Evolutionary conservation across 176 grass and related monocot species (phyloP).

Genomic region (Lolium perenne): DNA sequence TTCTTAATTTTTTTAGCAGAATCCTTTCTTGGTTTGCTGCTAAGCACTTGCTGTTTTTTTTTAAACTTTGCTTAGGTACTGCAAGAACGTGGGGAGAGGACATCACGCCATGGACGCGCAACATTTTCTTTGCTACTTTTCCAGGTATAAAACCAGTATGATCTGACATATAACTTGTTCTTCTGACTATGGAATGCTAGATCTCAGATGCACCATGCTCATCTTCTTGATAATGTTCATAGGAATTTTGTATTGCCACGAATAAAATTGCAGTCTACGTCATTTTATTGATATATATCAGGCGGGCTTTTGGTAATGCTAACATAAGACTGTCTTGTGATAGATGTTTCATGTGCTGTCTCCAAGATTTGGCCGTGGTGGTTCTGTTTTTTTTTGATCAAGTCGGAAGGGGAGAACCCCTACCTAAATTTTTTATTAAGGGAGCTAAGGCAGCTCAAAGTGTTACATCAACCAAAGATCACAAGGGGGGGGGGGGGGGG

Average conservation of each 20-base stretch:
- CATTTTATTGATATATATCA: conserved; percentile 2
- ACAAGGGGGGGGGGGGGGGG: no score
- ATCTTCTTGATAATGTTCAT: conserved; percentile 26
- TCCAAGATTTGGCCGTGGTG: conserved; percentile 95
- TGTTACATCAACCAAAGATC: no score
- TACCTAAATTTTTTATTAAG: no score
- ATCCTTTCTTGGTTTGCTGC: conserved; percentile 24
- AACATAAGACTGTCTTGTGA: conserved; percentile 32
- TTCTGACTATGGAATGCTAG: conserved; percentile 24
- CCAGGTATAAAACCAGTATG: conserved; percentile 60
- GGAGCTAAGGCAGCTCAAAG: no score
- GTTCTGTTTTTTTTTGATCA: conserved; percentile 52
- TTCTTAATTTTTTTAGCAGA: neutral
- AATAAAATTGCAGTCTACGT: neutral
- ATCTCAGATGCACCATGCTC: conserved; percentile 25
- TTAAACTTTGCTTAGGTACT: conserved; percentile 58
- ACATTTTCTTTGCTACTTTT: conserved; percentile 98
- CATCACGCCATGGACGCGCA: conserved; percentile 95
- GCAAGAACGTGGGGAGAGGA: conserved; percentile 98
- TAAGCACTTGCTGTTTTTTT: conserved; percentile 38
- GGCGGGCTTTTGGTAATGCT: conserved; percentile 22
- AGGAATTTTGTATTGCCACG: neutral
- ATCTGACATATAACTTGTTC: conserved; percentile 10
- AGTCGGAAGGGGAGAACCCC: no score
- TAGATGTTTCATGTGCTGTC: conserved; percentile 41